Percentiles rank a stretch among this genome's conserved stretches.
Conservation (phyloP, 2,329 filamentous ascomycete genomes). For the Trichoderma pleuroti region DNA sequence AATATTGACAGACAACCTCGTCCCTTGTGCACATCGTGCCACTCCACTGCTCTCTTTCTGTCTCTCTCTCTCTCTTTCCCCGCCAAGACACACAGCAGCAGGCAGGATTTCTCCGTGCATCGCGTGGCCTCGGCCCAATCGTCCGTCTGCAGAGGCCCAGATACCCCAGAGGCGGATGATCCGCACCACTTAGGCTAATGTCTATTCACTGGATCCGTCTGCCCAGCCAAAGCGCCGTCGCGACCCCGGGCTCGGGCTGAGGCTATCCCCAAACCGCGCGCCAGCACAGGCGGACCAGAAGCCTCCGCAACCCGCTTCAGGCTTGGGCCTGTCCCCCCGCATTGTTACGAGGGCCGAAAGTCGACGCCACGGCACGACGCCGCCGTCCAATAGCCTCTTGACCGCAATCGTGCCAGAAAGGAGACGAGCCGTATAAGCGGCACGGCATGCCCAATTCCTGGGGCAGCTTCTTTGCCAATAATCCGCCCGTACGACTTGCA, state of each 20-base stretch:
- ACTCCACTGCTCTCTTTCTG: not conserved
- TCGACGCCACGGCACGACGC: not conserved
- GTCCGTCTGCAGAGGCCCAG: not conserved
- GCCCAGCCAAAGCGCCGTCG: not conserved
- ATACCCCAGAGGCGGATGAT: constrained; percentile 15
- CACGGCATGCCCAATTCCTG: not conserved
- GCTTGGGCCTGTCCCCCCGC: constrained; percentile 1
- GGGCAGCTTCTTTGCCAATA: not conserved
- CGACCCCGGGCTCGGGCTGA: not conserved
- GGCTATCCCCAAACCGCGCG: not conserved
- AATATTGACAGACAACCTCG: not conserved
- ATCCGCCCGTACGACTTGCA: not conserved
- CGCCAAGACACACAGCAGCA: not conserved
- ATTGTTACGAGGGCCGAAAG: constrained; percentile 5
- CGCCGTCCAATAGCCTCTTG: constrained; percentile 6
- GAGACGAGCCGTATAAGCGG: constrained; percentile 6
- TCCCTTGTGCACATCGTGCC: not conserved
- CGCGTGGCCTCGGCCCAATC: constrained; percentile 15
- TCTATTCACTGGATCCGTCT: constrained; percentile 12
- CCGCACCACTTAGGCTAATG: constrained; percentile 16
- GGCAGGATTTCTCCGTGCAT: constrained; percentile 16
- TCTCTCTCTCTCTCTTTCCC: too few relatives aligned
- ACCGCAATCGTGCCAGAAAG: not conserved
- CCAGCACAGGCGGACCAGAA: not conserved
- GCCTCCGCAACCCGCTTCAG: constrained; percentile 4